A percentile compares a stretch with the other conserved stretches of the same genome.
Evolutionary conservation across 116 monocot genomes (phyloP).

Genomic region (Dioscorea cayenensis): DNA sequence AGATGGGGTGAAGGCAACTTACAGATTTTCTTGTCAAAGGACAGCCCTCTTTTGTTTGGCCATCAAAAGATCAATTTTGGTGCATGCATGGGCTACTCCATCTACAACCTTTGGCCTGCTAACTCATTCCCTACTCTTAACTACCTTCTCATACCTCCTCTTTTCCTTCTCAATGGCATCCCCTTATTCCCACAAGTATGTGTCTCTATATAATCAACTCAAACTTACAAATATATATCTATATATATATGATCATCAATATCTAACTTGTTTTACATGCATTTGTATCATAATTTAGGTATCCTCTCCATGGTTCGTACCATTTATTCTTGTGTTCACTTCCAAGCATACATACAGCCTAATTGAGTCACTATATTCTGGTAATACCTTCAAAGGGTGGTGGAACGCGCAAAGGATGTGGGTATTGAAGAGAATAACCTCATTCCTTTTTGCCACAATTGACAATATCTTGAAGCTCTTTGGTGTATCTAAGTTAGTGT

Average conservation of each 20-base stretch:
- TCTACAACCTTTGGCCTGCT: constrained; percentile 29
- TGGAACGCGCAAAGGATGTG: constrained; percentile 63
- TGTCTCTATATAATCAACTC: background rate
- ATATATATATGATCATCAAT: background rate
- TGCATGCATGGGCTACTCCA: constrained; percentile 33
- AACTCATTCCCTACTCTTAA: constrained; percentile 26
- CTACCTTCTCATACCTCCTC: constrained; percentile 35
- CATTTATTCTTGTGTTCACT: constrained; percentile 24
- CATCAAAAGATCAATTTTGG: constrained; percentile 25
- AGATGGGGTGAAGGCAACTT: constrained; percentile 48
- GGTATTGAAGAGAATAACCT: constrained; percentile 33
- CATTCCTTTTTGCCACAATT: constrained; percentile 31
- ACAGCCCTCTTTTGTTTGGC: constrained; percentile 30
- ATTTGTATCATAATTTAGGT: constrained; percentile 6
- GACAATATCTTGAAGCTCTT: constrained; percentile 26
- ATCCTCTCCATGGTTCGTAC: constrained; percentile 24
- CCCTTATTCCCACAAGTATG: constrained; percentile 34
- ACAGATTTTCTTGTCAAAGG: constrained; percentile 34
- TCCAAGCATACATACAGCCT: constrained; percentile 7
- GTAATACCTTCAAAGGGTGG: constrained; percentile 37
- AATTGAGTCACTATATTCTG: constrained; percentile 19
- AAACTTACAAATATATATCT: background rate
- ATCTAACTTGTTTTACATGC: no score
- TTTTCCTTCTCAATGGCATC: constrained; percentile 28
- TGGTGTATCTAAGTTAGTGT: constrained; percentile 17